A percentile compares a stretch with the other conserved stretches of the same genome.
These are phyloP conservation scores for Trichothecium sympodiale DNA, from an alignment of 2,329 filamentous ascomycete genomes.

Conservation along the genomic window DNA sequence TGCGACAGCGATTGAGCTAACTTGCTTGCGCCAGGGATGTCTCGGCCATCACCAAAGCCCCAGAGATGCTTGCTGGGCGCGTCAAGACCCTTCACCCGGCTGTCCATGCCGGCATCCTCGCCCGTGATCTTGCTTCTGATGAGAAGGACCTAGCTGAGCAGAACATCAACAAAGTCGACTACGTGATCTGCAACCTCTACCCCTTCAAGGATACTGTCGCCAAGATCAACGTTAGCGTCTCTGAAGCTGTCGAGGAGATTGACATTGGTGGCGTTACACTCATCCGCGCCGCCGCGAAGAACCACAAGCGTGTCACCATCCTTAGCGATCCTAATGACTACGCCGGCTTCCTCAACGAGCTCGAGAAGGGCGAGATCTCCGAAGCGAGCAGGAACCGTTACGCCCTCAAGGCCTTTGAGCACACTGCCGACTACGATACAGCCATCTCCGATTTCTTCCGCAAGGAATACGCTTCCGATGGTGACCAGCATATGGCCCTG, in stretches of 20 bases:
- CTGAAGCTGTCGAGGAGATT: conserved; percentile 96
- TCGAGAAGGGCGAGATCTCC: conserved; percentile 76
- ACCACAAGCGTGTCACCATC: conserved; percentile 90
- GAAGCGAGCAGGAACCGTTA: conserved; percentile 79
- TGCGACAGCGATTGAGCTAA: neutral
- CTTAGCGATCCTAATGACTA: conserved; percentile 92
- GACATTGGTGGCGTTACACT: conserved; percentile 97
- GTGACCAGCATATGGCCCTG: conserved; percentile 71
- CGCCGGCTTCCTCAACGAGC: conserved; percentile 82
- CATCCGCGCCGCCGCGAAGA: conserved; percentile 93
- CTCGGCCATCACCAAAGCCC: conserved; percentile 90
- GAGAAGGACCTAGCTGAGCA: conserved; percentile 94
- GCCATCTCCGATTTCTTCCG: conserved; percentile 97
- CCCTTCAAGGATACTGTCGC: conserved; percentile 98
- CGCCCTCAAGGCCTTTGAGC: conserved; percentile 95
- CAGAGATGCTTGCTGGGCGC: conserved; percentile 84
- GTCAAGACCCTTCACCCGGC: conserved; percentile 93
- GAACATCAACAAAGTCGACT: conserved; percentile 92
- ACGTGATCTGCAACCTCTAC: conserved; percentile 96
- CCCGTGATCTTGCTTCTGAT: conserved; percentile 86
- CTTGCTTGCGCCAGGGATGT: conserved; percentile 56
- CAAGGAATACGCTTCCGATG: conserved; percentile 84
- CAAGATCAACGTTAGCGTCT: conserved; percentile 92
- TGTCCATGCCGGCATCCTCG: conserved; percentile 83
- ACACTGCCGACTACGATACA: conserved; percentile 92